Evolutionary conservation across 164 flowering plant species (phyloP).

Genomic region (Piper longum): DNA sequence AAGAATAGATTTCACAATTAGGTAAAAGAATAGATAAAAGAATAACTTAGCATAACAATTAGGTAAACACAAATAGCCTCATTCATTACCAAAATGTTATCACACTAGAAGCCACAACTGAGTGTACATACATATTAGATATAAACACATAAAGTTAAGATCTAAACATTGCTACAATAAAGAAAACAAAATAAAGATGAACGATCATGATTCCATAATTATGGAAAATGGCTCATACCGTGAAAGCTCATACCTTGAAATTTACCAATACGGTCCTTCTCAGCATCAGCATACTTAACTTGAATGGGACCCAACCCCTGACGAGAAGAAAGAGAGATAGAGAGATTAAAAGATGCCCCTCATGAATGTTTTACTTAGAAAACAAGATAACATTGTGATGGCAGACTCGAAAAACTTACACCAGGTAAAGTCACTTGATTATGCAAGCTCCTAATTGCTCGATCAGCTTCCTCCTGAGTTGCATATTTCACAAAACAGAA

Average conservation of each 20-base stretch:
- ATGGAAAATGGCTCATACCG: neutral
- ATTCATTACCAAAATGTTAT: no score
- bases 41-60: no score
- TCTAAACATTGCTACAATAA: neutral
- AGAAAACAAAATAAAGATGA: neutral
- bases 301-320: constrained; percentile 92
- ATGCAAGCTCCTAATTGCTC: constrained; percentile 83
- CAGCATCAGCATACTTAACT: constrained; percentile 98
- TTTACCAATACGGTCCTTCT: constrained; percentile 90
- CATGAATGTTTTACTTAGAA: neutral
- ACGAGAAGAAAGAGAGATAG: constrained; percentile 8
- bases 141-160: neutral
- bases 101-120: no score
- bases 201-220: neutral
- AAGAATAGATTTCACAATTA: no score
- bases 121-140: neutral
- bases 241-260: constrained; percentile 4
- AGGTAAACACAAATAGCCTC: no score
- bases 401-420: constrained; percentile 35
- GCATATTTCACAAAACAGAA: constrained; percentile 96
- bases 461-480: constrained; percentile 85
- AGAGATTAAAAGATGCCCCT: neutral
- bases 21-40: no score
- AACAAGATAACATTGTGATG: neutral
- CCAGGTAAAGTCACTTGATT: constrained; percentile 85